These are phyloP conservation scores for Diversispora eburnea DNA, from an alignment of 192 early-diverging fungal species.

Conservation along the genomic window DNA sequence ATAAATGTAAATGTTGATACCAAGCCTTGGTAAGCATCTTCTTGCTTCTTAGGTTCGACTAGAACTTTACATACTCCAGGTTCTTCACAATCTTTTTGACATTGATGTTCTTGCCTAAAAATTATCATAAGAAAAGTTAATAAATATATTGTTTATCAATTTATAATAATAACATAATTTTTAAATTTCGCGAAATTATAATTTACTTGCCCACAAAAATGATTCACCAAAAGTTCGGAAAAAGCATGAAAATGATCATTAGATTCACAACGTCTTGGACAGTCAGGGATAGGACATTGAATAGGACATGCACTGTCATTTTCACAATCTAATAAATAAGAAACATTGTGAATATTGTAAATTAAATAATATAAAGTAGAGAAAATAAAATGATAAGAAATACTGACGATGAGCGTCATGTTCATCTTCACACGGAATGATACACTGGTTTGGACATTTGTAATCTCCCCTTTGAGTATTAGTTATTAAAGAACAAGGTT, in stretches of 20 bases:
- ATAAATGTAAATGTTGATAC: conserved; percentile 2
- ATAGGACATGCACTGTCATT: conserved; percentile 20
- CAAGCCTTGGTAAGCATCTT: conserved; percentile 1
- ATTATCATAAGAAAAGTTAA: not conserved
- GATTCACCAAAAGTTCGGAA: not conserved
- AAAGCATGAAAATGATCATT: conserved; percentile 22
- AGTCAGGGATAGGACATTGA: conserved; percentile 18
- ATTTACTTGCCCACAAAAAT: conserved; percentile 24
- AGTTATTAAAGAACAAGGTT: conserved; percentile 22
- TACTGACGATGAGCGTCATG: conserved; percentile 1
- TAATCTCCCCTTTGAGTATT: conserved; percentile 18
- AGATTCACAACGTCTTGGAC: conserved; percentile 3
- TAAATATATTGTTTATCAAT: not conserved
- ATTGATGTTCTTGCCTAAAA: conserved; percentile 30
- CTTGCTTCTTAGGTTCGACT: conserved; percentile 16
- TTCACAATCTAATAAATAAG: conserved; percentile 3
- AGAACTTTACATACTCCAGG: conserved; percentile 23
- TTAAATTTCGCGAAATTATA: not conserved
- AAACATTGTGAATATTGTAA: not conserved
- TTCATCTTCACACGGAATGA: not conserved
- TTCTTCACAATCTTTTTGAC: conserved; percentile 20
- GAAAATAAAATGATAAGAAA: not conserved
- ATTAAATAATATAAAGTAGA: not conserved
- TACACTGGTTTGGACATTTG: conserved; percentile 19
- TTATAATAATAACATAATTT: not conserved